A percentile compares a stretch with the other conserved stretches of the same genome.
These are phyloP conservation scores for Pilobolus umbonatus DNA, from an alignment of 192 early-diverging fungal genomes.

Conservation along the genomic window DNA sequence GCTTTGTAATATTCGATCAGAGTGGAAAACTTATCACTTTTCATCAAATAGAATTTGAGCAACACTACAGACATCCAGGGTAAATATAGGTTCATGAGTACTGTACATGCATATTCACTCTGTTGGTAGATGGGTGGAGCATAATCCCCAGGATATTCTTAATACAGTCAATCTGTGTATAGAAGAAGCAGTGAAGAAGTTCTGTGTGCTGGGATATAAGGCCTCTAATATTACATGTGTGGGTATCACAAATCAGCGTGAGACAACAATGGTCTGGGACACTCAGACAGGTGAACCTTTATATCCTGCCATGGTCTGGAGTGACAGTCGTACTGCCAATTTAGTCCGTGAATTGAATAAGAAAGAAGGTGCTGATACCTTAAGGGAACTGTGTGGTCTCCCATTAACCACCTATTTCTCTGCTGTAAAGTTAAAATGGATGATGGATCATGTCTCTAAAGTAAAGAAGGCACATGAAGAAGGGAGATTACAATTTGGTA, in stretches of 20 bases:
- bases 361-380: constrained; percentile 36
- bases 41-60: constrained; percentile 80
- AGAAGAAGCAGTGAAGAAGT: constrained; percentile 55
- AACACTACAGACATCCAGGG: constrained; percentile 75
- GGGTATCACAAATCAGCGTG: constrained; percentile 94
- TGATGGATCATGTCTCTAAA: constrained; percentile 74
- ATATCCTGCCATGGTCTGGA: constrained; percentile 90
- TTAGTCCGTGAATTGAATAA: constrained; percentile 60
- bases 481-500: constrained; percentile 76
- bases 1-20: constrained; percentile 88
- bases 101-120: neutral
- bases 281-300: constrained; percentile 69
- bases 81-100: constrained; percentile 24
- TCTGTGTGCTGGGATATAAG: constrained; percentile 56
- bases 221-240: constrained; percentile 58
- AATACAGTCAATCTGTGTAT: constrained; percentile 66
- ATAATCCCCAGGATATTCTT: constrained; percentile 76
- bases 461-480: constrained; percentile 73
- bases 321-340: constrained; percentile 76
- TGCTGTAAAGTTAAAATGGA: constrained; percentile 88
- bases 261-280: constrained; percentile 92
- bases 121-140: constrained; percentile 74
- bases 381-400: constrained; percentile 67
- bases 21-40: constrained; percentile 64
- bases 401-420: constrained; percentile 91